These are phyloP conservation scores for Tritrichomonas musculus DNA, from an alignment of 208 protist species.

Conservation along the genomic window DNA sequence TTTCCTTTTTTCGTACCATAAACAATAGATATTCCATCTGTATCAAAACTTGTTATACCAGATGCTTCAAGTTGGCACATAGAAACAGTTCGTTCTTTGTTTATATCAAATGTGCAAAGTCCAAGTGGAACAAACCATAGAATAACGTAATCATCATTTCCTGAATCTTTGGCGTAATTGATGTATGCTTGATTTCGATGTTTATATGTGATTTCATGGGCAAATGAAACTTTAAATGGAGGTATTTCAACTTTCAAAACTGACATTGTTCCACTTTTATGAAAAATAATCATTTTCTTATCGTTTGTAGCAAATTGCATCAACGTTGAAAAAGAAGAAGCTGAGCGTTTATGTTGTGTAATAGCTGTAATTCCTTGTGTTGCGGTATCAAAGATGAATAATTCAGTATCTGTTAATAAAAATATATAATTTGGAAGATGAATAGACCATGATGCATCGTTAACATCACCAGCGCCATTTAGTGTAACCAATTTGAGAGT, in stretches of 20 bases:
- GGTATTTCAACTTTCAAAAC: not conserved
- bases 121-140: not conserved
- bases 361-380: not conserved
- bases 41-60: not conserved
- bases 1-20: not conserved
- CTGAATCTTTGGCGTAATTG: too few relatives aligned
- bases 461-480: not conserved
- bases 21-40: not conserved
- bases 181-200: too few relatives aligned
- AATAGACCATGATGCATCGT: not conserved
- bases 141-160: not conserved
- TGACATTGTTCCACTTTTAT: not conserved
- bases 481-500: not conserved
- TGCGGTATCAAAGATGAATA: not conserved
- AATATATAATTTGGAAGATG: conserved; percentile 6
- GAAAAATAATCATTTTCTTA: not conserved
- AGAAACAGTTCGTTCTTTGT: not conserved
- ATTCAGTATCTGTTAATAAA: not conserved
- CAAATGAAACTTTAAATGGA: not conserved
- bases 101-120: not conserved
- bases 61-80: not conserved
- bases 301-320: not conserved
- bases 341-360: not conserved
- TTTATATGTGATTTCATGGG: not conserved
- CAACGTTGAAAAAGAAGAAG: not conserved